These are phyloP conservation scores for Dictyostelium capitatum DNA, from an alignment of 78 protist species.

Conservation along the genomic window DNA sequence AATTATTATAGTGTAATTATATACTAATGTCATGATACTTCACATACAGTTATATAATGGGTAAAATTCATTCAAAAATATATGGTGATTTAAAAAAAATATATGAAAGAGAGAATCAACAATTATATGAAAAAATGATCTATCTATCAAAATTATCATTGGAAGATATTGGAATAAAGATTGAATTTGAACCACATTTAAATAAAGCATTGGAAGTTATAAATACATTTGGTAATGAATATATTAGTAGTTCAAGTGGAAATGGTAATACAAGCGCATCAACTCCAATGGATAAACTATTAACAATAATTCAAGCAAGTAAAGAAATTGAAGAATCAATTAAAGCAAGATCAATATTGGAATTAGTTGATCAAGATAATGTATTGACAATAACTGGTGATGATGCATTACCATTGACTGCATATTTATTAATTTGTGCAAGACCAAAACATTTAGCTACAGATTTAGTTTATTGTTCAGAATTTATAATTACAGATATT, in stretches of 20 bases:
- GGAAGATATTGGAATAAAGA: conserved; percentile 51
- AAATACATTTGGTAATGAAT: not conserved
- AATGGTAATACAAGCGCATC: not conserved
- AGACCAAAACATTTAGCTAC: conserved; percentile 47
- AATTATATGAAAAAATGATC: conserved; percentile 42
- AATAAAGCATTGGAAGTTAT: conserved; percentile 27
- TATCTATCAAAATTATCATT: conserved; percentile 18
- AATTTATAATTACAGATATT: conserved; percentile 49
- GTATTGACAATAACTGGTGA: conserved; percentile 57
- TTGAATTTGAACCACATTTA: conserved; percentile 53
- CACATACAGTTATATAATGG: conserved; percentile 47
- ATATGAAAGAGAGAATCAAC: conserved; percentile 26
- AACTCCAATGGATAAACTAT: conserved; percentile 69
- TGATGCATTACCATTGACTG: conserved; percentile 56
- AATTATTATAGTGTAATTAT: not conserved
- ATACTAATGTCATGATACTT: too few relatives aligned
- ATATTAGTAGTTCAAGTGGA: not conserved
- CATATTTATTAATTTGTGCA: conserved; percentile 55
- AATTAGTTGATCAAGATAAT: conserved; percentile 3
- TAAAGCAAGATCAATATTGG: conserved; percentile 29
- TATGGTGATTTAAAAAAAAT: conserved; percentile 35
- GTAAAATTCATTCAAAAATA: conserved; percentile 24
- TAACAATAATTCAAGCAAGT: conserved; percentile 42
- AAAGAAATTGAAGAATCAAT: conserved; percentile 66
- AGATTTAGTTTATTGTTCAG: conserved; percentile 45